phyloP scores from a whole-genome alignment of 2,329 filamentous ascomycete genomes.

The Coniella vitis region DNA sequence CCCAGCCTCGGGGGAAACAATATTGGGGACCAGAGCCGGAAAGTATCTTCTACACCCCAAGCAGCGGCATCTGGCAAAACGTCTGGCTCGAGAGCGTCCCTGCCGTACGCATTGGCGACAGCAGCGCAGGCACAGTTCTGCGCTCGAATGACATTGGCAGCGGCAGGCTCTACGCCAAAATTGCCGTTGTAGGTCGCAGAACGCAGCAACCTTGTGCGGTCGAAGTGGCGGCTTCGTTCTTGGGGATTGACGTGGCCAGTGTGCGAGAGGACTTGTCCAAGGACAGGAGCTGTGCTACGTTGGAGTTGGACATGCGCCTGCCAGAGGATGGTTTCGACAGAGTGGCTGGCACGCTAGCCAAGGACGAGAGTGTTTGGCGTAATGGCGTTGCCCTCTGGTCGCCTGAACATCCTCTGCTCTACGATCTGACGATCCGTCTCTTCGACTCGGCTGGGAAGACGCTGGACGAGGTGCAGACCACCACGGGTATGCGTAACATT shows the following conservation, averaged over 20 bases:
- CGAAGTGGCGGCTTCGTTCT: conserved; percentile 47
- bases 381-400: conserved; percentile 57
- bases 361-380: conserved; percentile 37
- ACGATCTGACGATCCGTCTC: conserved; percentile 48
- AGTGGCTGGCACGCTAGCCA: conserved; percentile 27
- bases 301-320: conserved; percentile 40
- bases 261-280: conserved; percentile 36
- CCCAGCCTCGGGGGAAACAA: conserved; percentile 62
- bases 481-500: conserved; percentile 54
- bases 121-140: conserved; percentile 51
- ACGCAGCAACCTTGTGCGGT: conserved; percentile 40
- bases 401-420: conserved; percentile 50
- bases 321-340: conserved; percentile 30
- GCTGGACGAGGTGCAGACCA: conserved; percentile 52
- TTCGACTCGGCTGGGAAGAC: conserved; percentile 33
- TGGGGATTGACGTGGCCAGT: conserved; percentile 39
- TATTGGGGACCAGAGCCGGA: conserved; percentile 56
- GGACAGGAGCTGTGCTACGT: conserved; percentile 40
- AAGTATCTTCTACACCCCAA: conserved; percentile 53
- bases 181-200: conserved; percentile 43
- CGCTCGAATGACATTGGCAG: conserved; percentile 45
- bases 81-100: conserved; percentile 53
- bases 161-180: conserved; percentile 42
- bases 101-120: conserved; percentile 43
- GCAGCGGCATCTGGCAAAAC: conserved; percentile 51